Percentiles rank a stretch among this genome's conserved stretches.
Conservation (phyloP, 2,329 filamentous ascomycete genomes). For the Diaporthe vexans region DNA sequence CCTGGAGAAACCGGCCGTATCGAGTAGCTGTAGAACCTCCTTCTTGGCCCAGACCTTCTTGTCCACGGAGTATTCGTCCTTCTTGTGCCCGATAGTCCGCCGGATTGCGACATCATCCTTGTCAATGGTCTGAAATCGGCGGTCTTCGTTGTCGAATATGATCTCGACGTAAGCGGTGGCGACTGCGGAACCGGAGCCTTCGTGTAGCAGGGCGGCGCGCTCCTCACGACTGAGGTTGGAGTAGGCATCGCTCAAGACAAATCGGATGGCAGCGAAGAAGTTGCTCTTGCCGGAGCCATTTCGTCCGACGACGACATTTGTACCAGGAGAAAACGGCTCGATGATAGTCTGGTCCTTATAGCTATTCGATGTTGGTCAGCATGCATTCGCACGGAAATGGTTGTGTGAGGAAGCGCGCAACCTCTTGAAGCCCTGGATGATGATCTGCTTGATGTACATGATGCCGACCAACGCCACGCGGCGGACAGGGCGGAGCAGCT, state of each 20-base stretch:
- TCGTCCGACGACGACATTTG: conserved; percentile 98
- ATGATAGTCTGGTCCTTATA: conserved; percentile 99
- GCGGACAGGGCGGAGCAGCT: conserved; percentile 41
- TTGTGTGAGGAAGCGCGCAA: conserved; percentile 54
- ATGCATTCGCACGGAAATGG: conserved; percentile 18
- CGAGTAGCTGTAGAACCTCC: conserved; percentile 94
- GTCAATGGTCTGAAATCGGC: conserved; percentile 93
- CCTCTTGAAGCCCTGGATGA: conserved; percentile 99
- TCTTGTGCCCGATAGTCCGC: conserved; percentile 95
- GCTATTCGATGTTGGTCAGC: conserved; percentile 62
- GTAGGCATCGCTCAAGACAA: conserved; percentile 98
- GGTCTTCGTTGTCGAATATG: conserved; percentile 92
- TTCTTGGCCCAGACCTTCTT: conserved; percentile 95
- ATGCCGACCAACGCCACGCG: conserved; percentile 52
- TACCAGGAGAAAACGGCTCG: conserved; percentile 96
- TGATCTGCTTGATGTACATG: conserved; percentile 99
- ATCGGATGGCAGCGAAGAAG: conserved; percentile 99
- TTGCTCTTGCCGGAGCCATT: conserved; percentile 99
- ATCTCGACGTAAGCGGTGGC: conserved; percentile 99
- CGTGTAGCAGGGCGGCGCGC: conserved; percentile 94
- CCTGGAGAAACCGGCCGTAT: conserved; percentile 95
- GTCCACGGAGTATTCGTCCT: conserved; percentile 98
- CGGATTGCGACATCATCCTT: conserved; percentile 86
- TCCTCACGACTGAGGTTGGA: conserved; percentile 96
- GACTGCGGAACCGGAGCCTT: conserved; percentile 96